These are phyloP conservation scores for Paraurostyla sp. DNA, from an alignment of 73 alveolate genomes.

Conservation along the genomic window DNA sequence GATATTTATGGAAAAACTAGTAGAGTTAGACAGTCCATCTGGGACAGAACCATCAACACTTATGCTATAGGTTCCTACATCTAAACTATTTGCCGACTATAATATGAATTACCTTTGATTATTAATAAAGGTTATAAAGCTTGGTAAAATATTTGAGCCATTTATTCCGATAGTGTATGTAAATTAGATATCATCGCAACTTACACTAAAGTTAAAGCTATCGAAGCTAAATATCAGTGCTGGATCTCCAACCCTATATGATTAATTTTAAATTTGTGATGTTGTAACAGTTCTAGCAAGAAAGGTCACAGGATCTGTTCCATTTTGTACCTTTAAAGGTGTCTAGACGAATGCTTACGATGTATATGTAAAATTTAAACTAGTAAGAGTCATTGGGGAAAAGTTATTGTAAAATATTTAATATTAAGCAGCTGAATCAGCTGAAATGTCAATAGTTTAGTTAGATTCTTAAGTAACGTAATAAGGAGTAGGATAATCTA, in stretches of 20 bases:
- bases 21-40: not conserved
- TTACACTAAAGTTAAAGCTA: not conserved
- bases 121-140: not conserved
- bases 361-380: not conserved
- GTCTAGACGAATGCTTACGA: not conserved
- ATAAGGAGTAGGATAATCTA: conserved; percentile 17
- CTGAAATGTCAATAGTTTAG: not conserved
- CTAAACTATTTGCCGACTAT: not conserved
- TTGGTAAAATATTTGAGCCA: not conserved
- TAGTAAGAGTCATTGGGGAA: not conserved
- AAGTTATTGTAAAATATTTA: not conserved
- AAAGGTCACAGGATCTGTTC: not conserved
- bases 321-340: not conserved
- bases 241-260: not conserved
- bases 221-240: not conserved
- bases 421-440: too few relatives aligned
- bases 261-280: not conserved
- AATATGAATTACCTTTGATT: not conserved
- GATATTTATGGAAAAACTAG: too few relatives aligned
- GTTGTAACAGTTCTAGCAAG: not conserved
- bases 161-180: not conserved
- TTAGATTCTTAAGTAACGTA: not conserved
- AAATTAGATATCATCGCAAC: not conserved
- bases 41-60: not conserved
- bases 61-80: not conserved